Percentiles rank a stretch among this genome's conserved stretches.
Evolutionary conservation across 179 eudicot genomes (phyloP).

Genomic region (Silene noctiflora): DNA sequence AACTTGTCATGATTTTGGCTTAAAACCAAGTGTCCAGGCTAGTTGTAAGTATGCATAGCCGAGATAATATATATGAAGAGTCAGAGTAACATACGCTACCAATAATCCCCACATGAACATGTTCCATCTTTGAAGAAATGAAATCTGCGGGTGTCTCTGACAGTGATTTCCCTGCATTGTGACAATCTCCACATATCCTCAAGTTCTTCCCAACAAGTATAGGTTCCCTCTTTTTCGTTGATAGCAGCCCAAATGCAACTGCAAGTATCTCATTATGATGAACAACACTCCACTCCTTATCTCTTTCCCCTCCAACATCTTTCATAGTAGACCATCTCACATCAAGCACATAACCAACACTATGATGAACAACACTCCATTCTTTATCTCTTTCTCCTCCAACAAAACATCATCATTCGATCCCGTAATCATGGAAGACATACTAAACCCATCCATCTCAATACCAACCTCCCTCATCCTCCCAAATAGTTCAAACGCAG

Average conservation of each 20-base stretch:
- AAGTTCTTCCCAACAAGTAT: constrained; percentile 71
- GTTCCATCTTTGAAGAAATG: constrained; percentile 73
- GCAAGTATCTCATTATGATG: constrained; percentile 91
- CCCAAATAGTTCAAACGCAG: constrained; percentile 43
- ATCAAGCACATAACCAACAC: constrained; percentile 68
- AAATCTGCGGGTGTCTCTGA: constrained; percentile 76
- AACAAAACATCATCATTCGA: constrained; percentile 35
- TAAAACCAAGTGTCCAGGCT: background rate
- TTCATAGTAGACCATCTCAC: constrained; percentile 52
- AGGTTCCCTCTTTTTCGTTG: constrained; percentile 53
- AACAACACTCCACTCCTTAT: constrained; percentile 49
- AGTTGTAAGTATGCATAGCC: background rate
- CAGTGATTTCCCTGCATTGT: constrained; percentile 76
- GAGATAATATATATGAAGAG: background rate
- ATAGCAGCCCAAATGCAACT: constrained; percentile 65
- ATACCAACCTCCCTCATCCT: constrained; percentile 47
- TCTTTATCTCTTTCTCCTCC: no score
- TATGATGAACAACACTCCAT: no score
- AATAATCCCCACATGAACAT: constrained; percentile 82
- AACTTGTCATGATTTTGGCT: background rate
- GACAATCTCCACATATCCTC: constrained; percentile 91
- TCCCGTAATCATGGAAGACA: constrained; percentile 56
- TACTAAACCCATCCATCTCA: constrained; percentile 66
- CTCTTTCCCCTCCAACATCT: constrained; percentile 47
- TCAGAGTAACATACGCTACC: constrained; percentile 34